These are phyloP conservation scores for Tuber brumale DNA, from an alignment of 495 filamentous ascomycete genomes.

Conservation along the genomic window DNA sequence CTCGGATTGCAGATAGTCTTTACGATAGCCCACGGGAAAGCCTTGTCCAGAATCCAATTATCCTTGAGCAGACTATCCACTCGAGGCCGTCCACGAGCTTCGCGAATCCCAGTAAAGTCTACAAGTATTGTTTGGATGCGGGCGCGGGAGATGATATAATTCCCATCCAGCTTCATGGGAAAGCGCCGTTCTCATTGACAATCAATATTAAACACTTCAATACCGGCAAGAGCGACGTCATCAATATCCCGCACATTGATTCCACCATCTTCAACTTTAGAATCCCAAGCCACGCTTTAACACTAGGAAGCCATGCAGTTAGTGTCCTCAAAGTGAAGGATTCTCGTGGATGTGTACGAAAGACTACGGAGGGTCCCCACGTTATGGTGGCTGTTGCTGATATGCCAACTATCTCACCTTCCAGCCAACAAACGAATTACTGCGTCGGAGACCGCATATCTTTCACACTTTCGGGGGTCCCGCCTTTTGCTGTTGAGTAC, in stretches of 20 bases:
- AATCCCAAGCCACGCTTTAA: conserved; percentile 73
- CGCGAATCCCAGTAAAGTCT: conserved; percentile 79
- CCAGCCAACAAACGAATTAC: conserved; percentile 83
- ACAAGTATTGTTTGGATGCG: conserved; percentile 86
- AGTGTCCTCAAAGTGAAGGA: conserved; percentile 85
- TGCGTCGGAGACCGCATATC: conserved; percentile 91
- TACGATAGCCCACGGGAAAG: conserved; percentile 66
- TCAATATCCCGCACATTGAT: conserved; percentile 69
- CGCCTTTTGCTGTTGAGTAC: conserved; percentile 90
- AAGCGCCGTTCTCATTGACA: conserved; percentile 83
- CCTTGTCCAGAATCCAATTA: conserved; percentile 52
- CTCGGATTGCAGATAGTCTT: conserved; percentile 67
- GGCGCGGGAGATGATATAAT: conserved; percentile 74
- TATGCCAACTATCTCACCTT: conserved; percentile 76
- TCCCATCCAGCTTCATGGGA: conserved; percentile 71
- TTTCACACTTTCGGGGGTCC: conserved; percentile 77
- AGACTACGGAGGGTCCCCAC: conserved; percentile 59
- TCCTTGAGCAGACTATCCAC: conserved; percentile 74
- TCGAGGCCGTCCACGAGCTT: conserved; percentile 73
- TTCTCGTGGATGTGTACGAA: conserved; percentile 70
- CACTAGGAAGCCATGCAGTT: conserved; percentile 76
- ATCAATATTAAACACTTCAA: conserved; percentile 86
- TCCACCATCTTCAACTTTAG: conserved; percentile 66
- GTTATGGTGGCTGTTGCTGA: conserved; percentile 86
- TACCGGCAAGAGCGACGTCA: conserved; percentile 67